Base-by-base conservation (phyloP, 2,329 filamentous ascomycete species). In the Coniochaeta prunicola region DNA sequence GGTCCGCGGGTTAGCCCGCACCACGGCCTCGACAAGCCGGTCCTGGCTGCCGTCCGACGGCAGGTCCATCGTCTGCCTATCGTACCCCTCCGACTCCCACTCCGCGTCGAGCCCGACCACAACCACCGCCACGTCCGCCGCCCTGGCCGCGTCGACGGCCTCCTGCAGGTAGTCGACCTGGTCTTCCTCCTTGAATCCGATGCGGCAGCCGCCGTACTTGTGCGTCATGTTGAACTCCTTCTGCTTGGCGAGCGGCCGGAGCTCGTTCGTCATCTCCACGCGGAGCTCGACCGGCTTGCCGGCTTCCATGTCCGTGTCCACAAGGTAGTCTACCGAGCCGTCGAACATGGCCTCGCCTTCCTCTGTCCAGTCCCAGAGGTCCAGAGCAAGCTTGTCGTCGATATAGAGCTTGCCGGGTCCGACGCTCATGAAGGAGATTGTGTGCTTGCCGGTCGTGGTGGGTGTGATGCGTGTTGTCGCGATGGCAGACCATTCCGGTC, bases 51-150 rank as follows among this genome's bases (percentile, higher is more conserved):
- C 81, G 61, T 80, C 74, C 30, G 73, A 74, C 36, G 84, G 83
- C 4, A 87, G 73, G 61, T 84, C 81, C 80, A 86, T 83, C 58
- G 76, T 82, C 59, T 78, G 74, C 53, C 87, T 80, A 67, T 90
- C 87, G 60, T 88, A 88, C 1, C 87, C 87, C 69, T 90, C 88
- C 1, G 86, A 89, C 67, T 91, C 88, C 87, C 87, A 91, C 68
- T 91, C 88, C 6, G 83, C 83, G 68, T 90, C 87, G 0, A 90
- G 76, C 1, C 88, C 88, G 10, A 89, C 82, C 55, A 90, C 80
- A 1, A 91, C 78, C 7, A 91, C 75, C 2, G 87, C 87, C 15
- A 88, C 83, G 65, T 90, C 87, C 0, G 85, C 83, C 2, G 77
- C 76, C 61, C 75, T 81, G 9, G 88, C 88, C 1, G 79, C 76